phyloP scores from a whole-genome alignment of 306 rosid genomes.

The Sicyos edulis region DNA sequence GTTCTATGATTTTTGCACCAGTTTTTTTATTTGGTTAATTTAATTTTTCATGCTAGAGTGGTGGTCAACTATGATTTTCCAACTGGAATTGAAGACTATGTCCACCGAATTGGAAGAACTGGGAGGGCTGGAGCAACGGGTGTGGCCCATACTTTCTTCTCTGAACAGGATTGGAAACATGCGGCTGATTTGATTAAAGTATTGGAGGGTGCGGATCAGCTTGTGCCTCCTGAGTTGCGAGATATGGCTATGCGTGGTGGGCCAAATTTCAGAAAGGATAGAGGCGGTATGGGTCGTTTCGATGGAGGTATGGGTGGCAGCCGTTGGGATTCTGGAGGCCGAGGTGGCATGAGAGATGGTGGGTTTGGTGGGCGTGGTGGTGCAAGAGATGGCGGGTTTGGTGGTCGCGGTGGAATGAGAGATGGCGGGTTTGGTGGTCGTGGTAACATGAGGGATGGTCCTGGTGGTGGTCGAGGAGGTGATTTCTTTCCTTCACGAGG shows the following conservation, averaged over 20 bases:
- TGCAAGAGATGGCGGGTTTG: constrained; percentile 38
- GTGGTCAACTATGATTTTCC: constrained; percentile 99
- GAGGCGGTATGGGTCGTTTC: constrained; percentile 54
- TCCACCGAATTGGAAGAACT: constrained; percentile 94
- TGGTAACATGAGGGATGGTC: constrained; percentile 28
- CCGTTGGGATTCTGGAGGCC: constrained; percentile 55
- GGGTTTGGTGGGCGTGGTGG: constrained; percentile 59
- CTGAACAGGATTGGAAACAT: constrained; percentile 95
- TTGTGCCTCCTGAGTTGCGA: constrained; percentile 77
- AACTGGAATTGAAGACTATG: constrained; percentile 90
- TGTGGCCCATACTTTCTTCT: constrained; percentile 78
- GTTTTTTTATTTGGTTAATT: background rate
- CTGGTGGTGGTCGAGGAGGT: constrained; percentile 39
- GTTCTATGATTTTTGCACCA: background rate
- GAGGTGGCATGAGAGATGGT: constrained; percentile 55
- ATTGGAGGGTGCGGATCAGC: constrained; percentile 96
- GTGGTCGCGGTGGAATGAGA: constrained; percentile 54
- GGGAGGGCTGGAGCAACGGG: constrained; percentile 99
- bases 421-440: constrained; percentile 43
- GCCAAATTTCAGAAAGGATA: constrained; percentile 68
- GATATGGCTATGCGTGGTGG: constrained; percentile 83
- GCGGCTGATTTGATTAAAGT: constrained; percentile 87
- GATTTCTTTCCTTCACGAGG: constrained; percentile 76
- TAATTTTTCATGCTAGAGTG: constrained; percentile 40
- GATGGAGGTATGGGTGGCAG: constrained; percentile 37